Conservation (phyloP, 148 eudicot species). For the Euryodendron excelsum region DNA sequence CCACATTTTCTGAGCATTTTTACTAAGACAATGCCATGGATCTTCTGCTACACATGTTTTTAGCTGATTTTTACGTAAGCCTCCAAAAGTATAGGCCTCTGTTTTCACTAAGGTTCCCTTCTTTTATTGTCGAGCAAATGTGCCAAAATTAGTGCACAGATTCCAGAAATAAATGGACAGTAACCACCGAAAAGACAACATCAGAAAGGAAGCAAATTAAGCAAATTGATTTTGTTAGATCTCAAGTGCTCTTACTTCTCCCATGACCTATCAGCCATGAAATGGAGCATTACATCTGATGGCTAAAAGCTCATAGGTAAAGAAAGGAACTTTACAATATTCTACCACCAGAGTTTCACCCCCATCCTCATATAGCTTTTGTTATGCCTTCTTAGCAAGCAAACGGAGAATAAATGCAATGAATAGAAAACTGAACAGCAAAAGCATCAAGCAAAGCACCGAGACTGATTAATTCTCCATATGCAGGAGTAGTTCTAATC, state of each 20-base stretch:
- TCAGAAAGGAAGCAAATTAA: background rate
- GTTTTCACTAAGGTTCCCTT: background rate
- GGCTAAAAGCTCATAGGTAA: background rate
- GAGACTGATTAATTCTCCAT: background rate
- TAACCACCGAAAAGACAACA: background rate
- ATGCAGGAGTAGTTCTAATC: background rate
- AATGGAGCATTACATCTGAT: background rate
- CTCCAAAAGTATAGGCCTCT: background rate
- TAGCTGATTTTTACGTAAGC: background rate
- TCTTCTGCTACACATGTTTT: background rate
- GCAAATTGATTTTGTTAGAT: background rate
- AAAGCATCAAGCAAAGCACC: background rate
- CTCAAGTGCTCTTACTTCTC: background rate
- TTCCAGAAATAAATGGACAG: background rate
- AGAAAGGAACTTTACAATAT: background rate
- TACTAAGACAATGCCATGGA: background rate
- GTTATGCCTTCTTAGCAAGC: background rate
- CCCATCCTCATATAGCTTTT: background rate
- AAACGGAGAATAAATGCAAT: background rate
- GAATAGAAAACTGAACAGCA: background rate
- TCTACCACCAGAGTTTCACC: background rate
- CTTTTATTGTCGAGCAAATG: background rate
- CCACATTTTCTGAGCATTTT: background rate
- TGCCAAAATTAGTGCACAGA: background rate
- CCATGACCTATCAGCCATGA: background rate